phyloP scores from a whole-genome alignment of 208 protist genomes.

The Angomonas desouzai region DNA sequence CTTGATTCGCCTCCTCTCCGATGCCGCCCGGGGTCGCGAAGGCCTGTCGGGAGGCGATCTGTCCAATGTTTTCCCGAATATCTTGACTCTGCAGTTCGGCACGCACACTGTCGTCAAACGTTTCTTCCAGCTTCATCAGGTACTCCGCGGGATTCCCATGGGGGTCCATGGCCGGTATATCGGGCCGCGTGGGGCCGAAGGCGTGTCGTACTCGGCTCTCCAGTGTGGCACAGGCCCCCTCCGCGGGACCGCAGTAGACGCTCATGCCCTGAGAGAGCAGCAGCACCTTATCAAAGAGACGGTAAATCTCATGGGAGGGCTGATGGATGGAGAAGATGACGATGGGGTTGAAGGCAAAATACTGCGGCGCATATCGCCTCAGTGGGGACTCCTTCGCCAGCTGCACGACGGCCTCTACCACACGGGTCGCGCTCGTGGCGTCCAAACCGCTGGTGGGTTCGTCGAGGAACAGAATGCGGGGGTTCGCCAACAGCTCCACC shows the following conservation, averaged over 20 bases:
- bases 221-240: slow-evolving; percentile 43
- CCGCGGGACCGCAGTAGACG: slow-evolving; percentile 82
- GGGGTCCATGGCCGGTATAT: slow-evolving; percentile 31
- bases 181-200: slow-evolving; percentile 32
- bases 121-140: slow-evolving; percentile 84
- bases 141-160: slow-evolving; percentile 82
- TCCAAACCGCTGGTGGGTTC: slow-evolving; percentile 91
- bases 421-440: slow-evolving; percentile 68
- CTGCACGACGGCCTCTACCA: slow-evolving; percentile 77
- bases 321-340: slow-evolving; percentile 93
- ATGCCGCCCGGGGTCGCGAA: slow-evolving; percentile 14
- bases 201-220: slow-evolving; percentile 45
- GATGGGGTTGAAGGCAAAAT: slow-evolving; percentile 84
- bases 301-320: slow-evolving; percentile 86
- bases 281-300: slow-evolving; percentile 85
- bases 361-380: slow-evolving; percentile 74
- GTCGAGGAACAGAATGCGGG: slow-evolving; percentile 89
- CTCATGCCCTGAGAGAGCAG: slow-evolving; percentile 78
- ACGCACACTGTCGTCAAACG: slow-evolving; percentile 67
- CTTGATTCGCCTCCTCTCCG: slow-evolving; percentile 10
- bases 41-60: slow-evolving; percentile 13
- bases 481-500: slow-evolving; percentile 88
- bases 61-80: slow-evolving; percentile 6
- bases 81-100: slow-evolving; percentile 30
- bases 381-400: slow-evolving; percentile 82